Base-by-base conservation (phyloP, 352 stramenopile species). In the Phytophthora europaea region DNA sequence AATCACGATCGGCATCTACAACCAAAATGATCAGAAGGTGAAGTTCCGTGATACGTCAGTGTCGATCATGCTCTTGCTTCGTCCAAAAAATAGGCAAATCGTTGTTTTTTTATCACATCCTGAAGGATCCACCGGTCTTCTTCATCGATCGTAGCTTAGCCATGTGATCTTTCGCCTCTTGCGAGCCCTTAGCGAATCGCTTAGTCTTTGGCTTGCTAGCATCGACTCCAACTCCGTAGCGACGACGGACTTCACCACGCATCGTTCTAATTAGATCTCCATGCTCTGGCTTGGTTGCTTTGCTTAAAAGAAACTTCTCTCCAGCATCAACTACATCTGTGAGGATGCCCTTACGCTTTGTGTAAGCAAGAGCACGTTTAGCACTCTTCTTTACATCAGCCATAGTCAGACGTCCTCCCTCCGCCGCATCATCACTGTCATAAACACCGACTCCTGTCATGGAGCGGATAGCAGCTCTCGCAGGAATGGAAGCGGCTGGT, bases 301-400 rank as follows among this genome's bases (percentile, higher is more conserved):
- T 28, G 26, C 2, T 28, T 6, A 28, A 6, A 4, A 28, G 26
- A 4, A 28, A 28, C 4, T 28, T 28, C 26, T 28, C 26, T 0
- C 26, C 26, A 28, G 26, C 26, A 28, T 28, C 26, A 0, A 28
- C 26, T 0, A 2, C 26, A 4, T 28, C 67, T 2, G 67, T 65
- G 4, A 75, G 22, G 23, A 70, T 0, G 0, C 67, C 67, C n/a
- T 62, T 75, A 13, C 48, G 43, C 6, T 71, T 75, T 31, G 64
- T 34, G 5, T 71, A 71, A 0, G 9, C 1, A 0, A 61, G 52
- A n/a, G 61, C 56, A 4, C 6, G 0, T 10, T 66, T 66, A 6
- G 45, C 45, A 4, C 15, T 15, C 1, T 67, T 72, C 18, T 73
- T 67, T 23, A 67, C 65, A 53, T 71, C 55, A 0, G 54, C 5